Conservation (phyloP, 1,139 yeast species). For the Magnusiomyces magnusii region DNA sequence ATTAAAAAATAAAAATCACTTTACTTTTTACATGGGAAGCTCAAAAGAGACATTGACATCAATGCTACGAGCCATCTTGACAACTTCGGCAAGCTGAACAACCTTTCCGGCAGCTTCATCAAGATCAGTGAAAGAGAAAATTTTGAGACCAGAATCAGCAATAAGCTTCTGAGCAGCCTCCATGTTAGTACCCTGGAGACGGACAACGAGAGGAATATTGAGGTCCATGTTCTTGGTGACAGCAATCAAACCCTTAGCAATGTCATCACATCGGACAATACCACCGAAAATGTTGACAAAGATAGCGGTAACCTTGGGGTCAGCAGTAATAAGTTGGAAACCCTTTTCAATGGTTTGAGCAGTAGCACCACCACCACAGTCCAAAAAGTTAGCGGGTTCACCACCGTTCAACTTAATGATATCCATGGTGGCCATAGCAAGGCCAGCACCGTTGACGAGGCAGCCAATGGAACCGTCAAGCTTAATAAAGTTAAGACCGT, state of each 20-base stretch:
- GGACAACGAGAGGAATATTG: constrained; percentile 90
- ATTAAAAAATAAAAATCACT: too few species aligned
- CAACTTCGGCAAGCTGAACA: constrained; percentile 58
- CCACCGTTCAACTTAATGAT: constrained; percentile 98
- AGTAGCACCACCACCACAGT: constrained; percentile 99
- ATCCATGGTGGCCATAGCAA: constrained; percentile 99
- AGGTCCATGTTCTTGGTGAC: constrained; percentile 87
- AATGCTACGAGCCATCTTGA: constrained; percentile 42
- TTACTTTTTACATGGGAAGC: constrained; percentile 35
- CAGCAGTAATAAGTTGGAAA: constrained; percentile 85
- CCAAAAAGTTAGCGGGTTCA: constrained; percentile 97
- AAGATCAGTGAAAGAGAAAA: constrained; percentile 83
- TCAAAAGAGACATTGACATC: constrained; percentile 45
- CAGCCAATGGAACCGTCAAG: constrained; percentile 98
- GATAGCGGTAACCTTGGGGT: constrained; percentile 86
- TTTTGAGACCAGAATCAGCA: constrained; percentile 83
- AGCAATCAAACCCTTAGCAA: constrained; percentile 93
- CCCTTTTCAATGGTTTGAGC: constrained; percentile 98
- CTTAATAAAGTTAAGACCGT: constrained; percentile 92
- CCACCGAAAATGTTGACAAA: constrained; percentile 99
- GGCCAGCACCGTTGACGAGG: constrained; percentile 98
- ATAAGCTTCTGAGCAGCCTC: constrained; percentile 84
- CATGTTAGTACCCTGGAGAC: constrained; percentile 97
- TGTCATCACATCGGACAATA: constrained; percentile 98
- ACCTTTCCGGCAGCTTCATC: constrained; percentile 98